These are phyloP conservation scores for Starmera dryadoides DNA, from an alignment of 805 yeast genomes.

Conservation along the genomic window DNA sequence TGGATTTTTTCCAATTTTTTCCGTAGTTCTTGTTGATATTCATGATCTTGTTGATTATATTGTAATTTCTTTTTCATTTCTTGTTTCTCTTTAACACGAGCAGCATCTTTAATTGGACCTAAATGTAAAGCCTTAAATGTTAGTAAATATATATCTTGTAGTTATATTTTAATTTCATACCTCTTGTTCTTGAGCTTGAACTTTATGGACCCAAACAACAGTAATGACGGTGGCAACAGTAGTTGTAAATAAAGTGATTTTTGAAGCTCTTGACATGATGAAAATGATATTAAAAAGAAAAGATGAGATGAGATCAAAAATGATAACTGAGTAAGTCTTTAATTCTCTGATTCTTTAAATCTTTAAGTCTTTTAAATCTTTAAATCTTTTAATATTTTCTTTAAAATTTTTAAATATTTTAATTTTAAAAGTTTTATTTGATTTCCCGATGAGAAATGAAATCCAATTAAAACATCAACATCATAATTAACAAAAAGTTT, in stretches of 20 bases:
- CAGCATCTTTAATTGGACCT: slow-evolving; percentile 83
- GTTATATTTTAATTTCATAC: slow-evolving; percentile 24
- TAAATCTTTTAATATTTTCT: too few relatives aligned
- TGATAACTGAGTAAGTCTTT: background rate
- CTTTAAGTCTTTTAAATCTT: too few relatives aligned
- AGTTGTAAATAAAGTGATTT: slow-evolving; percentile 60
- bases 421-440: too few relatives aligned
- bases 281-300: too few relatives aligned
- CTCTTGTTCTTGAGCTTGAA: slow-evolving; percentile 51
- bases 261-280: slow-evolving; percentile 73
- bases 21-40: slow-evolving; percentile 52
- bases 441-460: too few relatives aligned
- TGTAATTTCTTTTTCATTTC: slow-evolving; percentile 23
- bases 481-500: too few relatives aligned
- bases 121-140: slow-evolving; percentile 54
- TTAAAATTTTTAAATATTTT: too few relatives aligned
- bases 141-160: background rate
- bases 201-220: slow-evolving; percentile 59
- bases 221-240: slow-evolving; percentile 50
- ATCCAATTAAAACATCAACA: too few relatives aligned
- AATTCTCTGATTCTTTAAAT: too few relatives aligned
- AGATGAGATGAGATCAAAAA: slow-evolving; percentile 1
- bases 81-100: slow-evolving; percentile 37
- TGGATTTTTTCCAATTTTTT: slow-evolving; percentile 52
- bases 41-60: slow-evolving; percentile 58